Percentiles rank a stretch among this genome's conserved stretches.
Evolutionary conservation across 2,329 filamentous ascomycete species (phyloP).

Genomic region (Botrytis fragariae): DNA sequence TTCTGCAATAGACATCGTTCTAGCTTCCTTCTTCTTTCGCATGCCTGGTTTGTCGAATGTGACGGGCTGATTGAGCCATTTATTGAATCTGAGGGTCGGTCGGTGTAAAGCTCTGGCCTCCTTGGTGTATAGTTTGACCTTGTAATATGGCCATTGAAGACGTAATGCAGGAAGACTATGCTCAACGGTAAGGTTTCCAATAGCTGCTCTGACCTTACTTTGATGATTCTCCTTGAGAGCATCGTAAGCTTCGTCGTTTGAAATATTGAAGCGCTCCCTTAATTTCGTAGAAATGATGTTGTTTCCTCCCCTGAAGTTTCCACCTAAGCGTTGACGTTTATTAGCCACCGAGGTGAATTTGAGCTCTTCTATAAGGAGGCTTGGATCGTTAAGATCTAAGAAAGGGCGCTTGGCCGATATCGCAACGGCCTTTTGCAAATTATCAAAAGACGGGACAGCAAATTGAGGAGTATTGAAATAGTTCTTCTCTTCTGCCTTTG

Average conservation of each 20-base stretch:
- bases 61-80: conserved; percentile 63
- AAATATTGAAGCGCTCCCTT: conserved; percentile 85
- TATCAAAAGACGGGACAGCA: conserved; percentile 70
- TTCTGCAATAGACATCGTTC: conserved; percentile 73
- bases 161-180: conserved; percentile 90
- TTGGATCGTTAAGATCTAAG: conserved; percentile 84
- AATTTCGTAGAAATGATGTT: conserved; percentile 71
- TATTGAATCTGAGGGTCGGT: conserved; percentile 71
- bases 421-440: conserved; percentile 72
- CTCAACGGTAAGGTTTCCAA: conserved; percentile 89
- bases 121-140: conserved; percentile 71
- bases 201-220: conserved; percentile 88
- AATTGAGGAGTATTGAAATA: conserved; percentile 58
- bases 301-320: conserved; percentile 63
- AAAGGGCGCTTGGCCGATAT: conserved; percentile 74
- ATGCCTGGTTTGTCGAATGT: conserved; percentile 70
- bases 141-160: conserved; percentile 94
- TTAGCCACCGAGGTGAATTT: conserved; percentile 59
- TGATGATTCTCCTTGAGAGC: conserved; percentile 95
- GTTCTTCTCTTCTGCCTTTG: conserved; percentile 52
- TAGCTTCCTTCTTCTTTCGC: conserved; percentile 79
- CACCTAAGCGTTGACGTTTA: conserved; percentile 50
- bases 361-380: conserved; percentile 77
- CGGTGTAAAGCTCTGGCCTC: conserved; percentile 82
- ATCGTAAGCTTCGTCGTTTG: conserved; percentile 94